Evolutionary conservation across 108 stramenopile genomes (phyloP).

Genomic region (Bacterosira constricta): DNA sequence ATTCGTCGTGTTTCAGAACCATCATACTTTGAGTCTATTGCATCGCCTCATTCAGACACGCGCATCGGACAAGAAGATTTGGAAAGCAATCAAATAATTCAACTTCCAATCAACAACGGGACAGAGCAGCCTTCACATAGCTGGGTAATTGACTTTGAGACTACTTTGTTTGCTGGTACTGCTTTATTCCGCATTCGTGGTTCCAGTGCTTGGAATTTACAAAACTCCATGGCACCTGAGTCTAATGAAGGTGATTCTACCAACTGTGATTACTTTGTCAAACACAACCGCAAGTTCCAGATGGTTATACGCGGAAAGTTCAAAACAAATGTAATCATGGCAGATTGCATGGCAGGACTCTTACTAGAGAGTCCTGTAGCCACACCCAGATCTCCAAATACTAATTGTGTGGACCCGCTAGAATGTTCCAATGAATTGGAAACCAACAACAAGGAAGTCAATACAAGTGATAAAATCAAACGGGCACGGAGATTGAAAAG

Average conservation of each 20-base stretch:
- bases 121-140: slow-evolving; percentile 18
- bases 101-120: slow-evolving; percentile 46
- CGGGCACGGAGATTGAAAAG: not conserved
- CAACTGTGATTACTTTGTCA: slow-evolving; percentile 32
- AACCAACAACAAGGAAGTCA: not conserved
- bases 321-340: slow-evolving; percentile 49
- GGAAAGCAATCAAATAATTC: not conserved
- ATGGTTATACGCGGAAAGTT: slow-evolving; percentile 43
- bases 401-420: slow-evolving; percentile 1
- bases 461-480: not conserved
- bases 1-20: slow-evolving; percentile 26
- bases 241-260: not conserved
- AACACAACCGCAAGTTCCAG: slow-evolving; percentile 43
- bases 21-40: slow-evolving; percentile 12
- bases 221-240: too few relatives aligned
- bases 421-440: slow-evolving; percentile 9
- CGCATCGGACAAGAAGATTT: not conserved
- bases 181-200: slow-evolving; percentile 43
- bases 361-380: slow-evolving; percentile 40
- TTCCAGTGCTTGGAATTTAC: slow-evolving; percentile 1
- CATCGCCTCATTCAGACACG: not conserved
- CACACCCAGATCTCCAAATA: slow-evolving; percentile 10
- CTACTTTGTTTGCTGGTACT: slow-evolving; percentile 29
- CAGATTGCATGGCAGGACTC: slow-evolving; percentile 77
- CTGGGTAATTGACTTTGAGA: slow-evolving; percentile 46